These are phyloP conservation scores for Thraustochytrium striatum DNA, from an alignment of 352 stramenopile species.

Conservation along the genomic window DNA sequence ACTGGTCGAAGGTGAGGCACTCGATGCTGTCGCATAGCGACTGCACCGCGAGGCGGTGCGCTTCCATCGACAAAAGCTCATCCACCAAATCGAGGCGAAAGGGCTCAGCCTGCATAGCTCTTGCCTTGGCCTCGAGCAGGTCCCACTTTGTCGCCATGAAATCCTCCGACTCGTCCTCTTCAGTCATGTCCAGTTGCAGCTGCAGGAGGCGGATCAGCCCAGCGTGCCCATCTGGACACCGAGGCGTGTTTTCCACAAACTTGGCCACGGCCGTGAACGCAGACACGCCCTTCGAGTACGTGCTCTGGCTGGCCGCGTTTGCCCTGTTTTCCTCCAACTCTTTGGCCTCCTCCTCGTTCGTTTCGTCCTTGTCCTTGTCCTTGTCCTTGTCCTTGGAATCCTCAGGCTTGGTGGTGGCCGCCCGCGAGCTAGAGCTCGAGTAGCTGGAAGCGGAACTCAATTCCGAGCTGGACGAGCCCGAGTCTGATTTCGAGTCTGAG, in stretches of 20 bases:
- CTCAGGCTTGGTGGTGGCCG: too few species aligned
- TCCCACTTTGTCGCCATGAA: constrained; percentile 1
- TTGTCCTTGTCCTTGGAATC: too few species aligned
- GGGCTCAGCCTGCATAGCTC: not conserved
- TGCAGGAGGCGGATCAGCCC: constrained; percentile 10
- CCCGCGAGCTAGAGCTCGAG: too few species aligned
- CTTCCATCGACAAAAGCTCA: not conserved
- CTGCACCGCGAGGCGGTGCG: not conserved
- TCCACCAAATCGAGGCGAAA: not conserved
- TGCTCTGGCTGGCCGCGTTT: not conserved
- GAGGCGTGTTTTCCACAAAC: not conserved
- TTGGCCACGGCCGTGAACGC: not conserved
- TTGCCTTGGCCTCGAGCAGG: not conserved
- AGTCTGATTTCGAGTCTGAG: too few species aligned
- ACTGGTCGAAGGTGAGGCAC: constrained; percentile 22
- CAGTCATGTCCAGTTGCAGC: constrained; percentile 38
- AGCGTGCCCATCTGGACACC: not conserved
- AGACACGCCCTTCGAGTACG: not conserved
- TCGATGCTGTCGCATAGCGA: constrained; percentile 23
- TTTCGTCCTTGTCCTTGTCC: not conserved
- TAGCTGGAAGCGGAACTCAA: too few species aligned
- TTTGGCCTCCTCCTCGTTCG: not conserved
- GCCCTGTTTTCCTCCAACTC: not conserved
- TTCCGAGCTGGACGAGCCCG: too few species aligned
- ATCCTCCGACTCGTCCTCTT: constrained; percentile 22